A percentile compares a stretch with the other conserved stretches of the same genome.
Conservation (phyloP, 306 rosid species). For the Clitoria ternatea region DNA sequence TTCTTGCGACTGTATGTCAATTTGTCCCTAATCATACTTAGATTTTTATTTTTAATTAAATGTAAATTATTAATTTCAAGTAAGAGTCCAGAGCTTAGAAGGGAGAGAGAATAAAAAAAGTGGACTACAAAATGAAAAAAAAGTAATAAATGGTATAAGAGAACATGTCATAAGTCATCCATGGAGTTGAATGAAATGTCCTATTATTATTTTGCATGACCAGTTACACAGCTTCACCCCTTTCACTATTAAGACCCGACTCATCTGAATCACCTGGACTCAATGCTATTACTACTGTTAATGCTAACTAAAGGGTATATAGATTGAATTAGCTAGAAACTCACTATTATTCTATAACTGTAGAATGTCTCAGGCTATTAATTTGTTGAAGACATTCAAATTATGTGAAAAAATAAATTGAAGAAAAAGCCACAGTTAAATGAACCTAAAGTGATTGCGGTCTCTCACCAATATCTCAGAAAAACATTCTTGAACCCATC, state of each 20-base stretch:
- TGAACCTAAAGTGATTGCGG: neutral
- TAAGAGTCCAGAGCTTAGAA: neutral
- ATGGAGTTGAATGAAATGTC: constrained; percentile 11
- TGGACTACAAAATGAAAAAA: neutral
- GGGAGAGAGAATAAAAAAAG: neutral
- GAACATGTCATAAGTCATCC: neutral
- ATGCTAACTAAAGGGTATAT: neutral
- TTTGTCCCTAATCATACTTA: no score
- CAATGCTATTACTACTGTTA: neutral
- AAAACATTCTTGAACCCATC: no score
- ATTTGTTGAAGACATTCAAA: neutral
- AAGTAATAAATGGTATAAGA: neutral
- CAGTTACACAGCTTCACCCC: neutral
- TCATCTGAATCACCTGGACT: neutral
- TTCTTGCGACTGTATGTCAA: no score
- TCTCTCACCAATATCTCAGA: no score
- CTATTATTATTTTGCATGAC: neutral
- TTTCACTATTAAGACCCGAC: neutral
- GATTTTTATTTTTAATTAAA: neutral
- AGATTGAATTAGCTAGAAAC: neutral
- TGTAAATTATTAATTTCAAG: neutral
- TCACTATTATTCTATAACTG: neutral
- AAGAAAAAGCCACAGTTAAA: neutral
- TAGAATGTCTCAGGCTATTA: neutral
- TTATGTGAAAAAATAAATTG: neutral